Percentiles rank a stretch among this genome's conserved stretches.
Conservation (phyloP, 768 basidiomycete species). For the Scleroderma citrinum region DNA sequence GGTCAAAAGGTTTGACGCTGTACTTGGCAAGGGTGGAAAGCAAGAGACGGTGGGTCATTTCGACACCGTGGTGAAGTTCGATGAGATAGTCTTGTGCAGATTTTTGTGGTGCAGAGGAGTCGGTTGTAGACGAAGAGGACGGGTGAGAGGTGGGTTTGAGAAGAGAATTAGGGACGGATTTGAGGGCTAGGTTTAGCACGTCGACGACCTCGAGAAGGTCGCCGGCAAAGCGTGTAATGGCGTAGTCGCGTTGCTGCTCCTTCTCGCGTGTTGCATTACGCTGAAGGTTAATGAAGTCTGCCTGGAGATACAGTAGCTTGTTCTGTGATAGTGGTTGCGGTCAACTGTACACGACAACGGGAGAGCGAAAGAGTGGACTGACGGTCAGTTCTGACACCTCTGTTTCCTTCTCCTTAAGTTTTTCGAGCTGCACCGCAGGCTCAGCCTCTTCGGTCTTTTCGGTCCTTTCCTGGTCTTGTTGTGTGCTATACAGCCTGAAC, state of each 20-base stretch:
- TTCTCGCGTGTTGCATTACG: constrained; percentile 88
- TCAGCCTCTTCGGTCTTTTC: constrained; percentile 24
- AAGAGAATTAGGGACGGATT: constrained; percentile 59
- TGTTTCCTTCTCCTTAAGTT: constrained; percentile 75
- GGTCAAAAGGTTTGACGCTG: constrained; percentile 88
- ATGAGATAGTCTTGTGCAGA: constrained; percentile 51
- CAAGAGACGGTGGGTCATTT: constrained; percentile 86
- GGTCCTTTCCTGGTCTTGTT: constrained; percentile 13
- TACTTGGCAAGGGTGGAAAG: constrained; percentile 88
- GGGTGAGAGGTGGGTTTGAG: constrained; percentile 29
- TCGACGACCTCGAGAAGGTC: constrained; percentile 89
- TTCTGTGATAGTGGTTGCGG: constrained; percentile 42
- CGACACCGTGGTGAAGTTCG: constrained; percentile 81
- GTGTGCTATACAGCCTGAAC: background rate
- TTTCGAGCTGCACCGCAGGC: constrained; percentile 35
- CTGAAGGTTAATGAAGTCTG: constrained; percentile 94
- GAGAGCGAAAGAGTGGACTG: constrained; percentile 23
- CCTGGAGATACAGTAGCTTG: constrained; percentile 86
- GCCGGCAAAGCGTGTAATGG: constrained; percentile 86
- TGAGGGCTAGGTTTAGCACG: constrained; percentile 79
- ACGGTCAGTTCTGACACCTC: constrained; percentile 85
- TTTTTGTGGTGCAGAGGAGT: constrained; percentile 37
- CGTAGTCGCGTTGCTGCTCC: constrained; percentile 88
- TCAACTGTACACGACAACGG: constrained; percentile 4
- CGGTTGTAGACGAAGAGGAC: constrained; percentile 26